Percentiles rank a stretch among this genome's conserved stretches.
These are phyloP conservation scores for Beauveria pseudobassiana DNA, from an alignment of 2,329 filamentous ascomycete genomes.

Conservation along the genomic window DNA sequence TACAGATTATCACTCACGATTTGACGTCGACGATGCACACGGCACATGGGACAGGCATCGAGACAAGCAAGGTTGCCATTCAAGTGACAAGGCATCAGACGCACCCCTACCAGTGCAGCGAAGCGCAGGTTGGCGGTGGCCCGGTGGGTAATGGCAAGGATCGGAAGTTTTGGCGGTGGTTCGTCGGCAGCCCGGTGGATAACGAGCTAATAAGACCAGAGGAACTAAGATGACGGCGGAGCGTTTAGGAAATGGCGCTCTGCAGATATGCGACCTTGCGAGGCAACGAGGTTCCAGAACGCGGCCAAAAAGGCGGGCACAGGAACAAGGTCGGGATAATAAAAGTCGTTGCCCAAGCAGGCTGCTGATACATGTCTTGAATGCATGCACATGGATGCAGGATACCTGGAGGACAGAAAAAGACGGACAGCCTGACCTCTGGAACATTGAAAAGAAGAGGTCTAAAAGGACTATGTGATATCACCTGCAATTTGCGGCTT, in stretches of 20 bases:
- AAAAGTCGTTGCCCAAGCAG: neutral
- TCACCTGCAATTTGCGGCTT: too few species aligned
- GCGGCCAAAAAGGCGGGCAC: neutral
- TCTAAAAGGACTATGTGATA: neutral
- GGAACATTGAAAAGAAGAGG: neutral
- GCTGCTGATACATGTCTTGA: neutral
- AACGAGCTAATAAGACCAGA: neutral
- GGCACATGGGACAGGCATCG: neutral
- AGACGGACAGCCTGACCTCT: neutral
- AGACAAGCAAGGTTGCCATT: neutral
- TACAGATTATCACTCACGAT: neutral
- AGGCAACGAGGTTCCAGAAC: neutral
- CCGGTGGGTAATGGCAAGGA: neutral
- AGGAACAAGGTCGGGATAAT: neutral
- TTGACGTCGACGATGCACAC: neutral
- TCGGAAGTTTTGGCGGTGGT: neutral
- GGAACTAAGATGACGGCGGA: constrained; percentile 1
- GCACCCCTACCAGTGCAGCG: neutral
- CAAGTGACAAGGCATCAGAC: neutral
- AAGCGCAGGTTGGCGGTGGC: neutral
- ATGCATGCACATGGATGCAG: neutral
- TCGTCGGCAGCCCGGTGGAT: neutral
- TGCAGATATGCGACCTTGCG: neutral
- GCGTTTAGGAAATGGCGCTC: neutral
- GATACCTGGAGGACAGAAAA: too few species aligned